Conservation (phyloP, 1,284 basidiomycete species). For the Termitomyces sp. region DNA sequence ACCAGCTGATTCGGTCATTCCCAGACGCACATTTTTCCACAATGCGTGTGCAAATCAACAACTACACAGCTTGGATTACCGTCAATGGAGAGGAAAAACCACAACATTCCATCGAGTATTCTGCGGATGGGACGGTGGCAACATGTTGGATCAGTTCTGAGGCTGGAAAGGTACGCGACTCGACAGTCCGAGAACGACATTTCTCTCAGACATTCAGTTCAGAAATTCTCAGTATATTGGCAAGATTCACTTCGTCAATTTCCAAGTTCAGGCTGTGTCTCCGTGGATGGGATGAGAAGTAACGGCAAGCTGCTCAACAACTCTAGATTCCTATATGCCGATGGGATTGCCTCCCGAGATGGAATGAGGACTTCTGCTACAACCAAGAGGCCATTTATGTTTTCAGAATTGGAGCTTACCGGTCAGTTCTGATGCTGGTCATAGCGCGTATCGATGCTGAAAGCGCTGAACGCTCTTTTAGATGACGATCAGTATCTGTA, state of each 20-base stretch:
- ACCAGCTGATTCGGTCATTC: background rate
- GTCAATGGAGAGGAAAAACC: slow-evolving; percentile 5
- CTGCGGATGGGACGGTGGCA: slow-evolving; percentile 1
- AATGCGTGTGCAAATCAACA: background rate
- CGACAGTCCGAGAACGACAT: background rate
- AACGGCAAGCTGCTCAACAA: background rate
- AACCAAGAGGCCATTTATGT: slow-evolving; percentile 18
- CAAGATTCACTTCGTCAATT: background rate
- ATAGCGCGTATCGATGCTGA: too few relatives aligned
- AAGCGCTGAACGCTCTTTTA: background rate
- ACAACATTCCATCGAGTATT: background rate
- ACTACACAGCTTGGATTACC: background rate
- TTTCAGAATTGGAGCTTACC: slow-evolving; percentile 18
- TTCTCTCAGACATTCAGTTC: background rate
- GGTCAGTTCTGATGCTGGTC: background rate
- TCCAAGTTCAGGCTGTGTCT: too few relatives aligned
- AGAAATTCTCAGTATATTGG: background rate
- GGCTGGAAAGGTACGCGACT: slow-evolving; percentile 11
- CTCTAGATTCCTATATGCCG: background rate
- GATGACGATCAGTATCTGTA: slow-evolving; percentile 12
- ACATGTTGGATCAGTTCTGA: slow-evolving; percentile 16
- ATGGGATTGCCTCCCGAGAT: background rate
- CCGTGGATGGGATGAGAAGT: background rate
- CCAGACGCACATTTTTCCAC: background rate
- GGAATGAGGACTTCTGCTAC: slow-evolving; percentile 1